These are phyloP conservation scores for Chlamydomonas urium DNA, from an alignment of 139 green algal genomes.

Conservation along the genomic window DNA sequence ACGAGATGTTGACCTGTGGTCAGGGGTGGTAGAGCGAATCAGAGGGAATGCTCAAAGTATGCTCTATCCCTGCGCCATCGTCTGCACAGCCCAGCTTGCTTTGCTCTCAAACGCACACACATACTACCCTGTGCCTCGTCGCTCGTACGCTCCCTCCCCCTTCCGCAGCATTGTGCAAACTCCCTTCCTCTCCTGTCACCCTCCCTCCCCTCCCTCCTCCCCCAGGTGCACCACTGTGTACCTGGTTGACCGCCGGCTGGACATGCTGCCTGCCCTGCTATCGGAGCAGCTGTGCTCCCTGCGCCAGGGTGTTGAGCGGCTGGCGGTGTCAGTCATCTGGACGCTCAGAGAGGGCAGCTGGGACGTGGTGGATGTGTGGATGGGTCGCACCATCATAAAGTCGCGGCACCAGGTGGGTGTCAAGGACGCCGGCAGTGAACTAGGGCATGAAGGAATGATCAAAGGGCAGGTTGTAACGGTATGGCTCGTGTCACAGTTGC, in stretches of 20 bases:
- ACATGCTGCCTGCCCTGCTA: constrained; percentile 58
- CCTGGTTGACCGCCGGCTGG: constrained; percentile 47
- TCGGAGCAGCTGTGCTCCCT: constrained; percentile 63
- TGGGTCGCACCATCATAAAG: constrained; percentile 56
- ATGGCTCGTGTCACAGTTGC: no score
- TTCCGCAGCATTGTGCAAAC: no score
- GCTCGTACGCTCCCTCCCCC: no score
- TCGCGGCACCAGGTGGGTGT: constrained; percentile 51
- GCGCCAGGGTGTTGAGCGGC: constrained; percentile 38
- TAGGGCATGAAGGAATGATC: no score
- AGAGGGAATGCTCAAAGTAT: no score
- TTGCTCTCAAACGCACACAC: background rate
- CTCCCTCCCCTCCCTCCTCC: no score
- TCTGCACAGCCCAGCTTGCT: no score
- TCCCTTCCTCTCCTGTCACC: no score
- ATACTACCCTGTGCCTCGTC: background rate
- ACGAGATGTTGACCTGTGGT: no score
- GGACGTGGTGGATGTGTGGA: constrained; percentile 48
- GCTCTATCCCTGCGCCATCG: no score
- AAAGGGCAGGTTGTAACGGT: no score
- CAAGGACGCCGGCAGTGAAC: background rate
- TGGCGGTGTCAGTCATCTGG: constrained; percentile 68
- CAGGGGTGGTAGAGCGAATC: no score
- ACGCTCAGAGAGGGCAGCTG: constrained; percentile 26
- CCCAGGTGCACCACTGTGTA: constrained; percentile 47